Percentiles rank a stretch among this genome's conserved stretches.
phyloP scores from a whole-genome alignment of 2,329 filamentous ascomycete genomes.

The Xylaria sp. region DNA sequence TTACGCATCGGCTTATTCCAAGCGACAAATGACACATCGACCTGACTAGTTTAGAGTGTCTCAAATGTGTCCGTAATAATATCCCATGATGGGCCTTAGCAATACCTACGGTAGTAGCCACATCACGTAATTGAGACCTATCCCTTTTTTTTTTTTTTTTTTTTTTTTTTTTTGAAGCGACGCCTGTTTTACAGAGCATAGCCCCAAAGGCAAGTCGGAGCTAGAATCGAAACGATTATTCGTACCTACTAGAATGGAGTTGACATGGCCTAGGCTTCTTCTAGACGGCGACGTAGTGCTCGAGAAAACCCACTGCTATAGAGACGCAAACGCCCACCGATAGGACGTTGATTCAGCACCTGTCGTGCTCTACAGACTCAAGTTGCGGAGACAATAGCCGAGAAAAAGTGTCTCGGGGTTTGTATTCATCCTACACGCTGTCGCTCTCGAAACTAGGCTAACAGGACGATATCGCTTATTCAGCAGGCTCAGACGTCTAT shows the following conservation, averaged over 20 bases:
- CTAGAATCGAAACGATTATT: no score
- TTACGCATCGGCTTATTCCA: neutral
- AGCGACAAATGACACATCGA: neutral
- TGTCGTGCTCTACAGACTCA: neutral
- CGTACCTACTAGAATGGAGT: neutral
- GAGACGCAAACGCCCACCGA: neutral
- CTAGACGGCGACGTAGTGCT: neutral
- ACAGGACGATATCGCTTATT: neutral
- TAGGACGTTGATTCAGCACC: neutral
- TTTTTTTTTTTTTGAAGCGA: neutral
- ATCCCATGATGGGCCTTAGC: neutral
- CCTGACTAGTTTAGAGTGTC: constrained; percentile 3
- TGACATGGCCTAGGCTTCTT: neutral
- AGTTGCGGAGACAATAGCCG: neutral
- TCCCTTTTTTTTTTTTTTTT: neutral
- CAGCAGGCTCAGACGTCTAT: no score
- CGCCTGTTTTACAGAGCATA: neutral
- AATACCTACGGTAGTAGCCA: neutral
- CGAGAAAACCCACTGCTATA: neutral
- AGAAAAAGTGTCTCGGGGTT: neutral
- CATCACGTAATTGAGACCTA: neutral
- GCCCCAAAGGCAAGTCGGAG: no score
- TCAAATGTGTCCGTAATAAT: neutral
- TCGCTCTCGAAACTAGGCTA: neutral
- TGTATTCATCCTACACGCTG: neutral